Percentiles rank a stretch among this genome's conserved stretches.
phyloP scores from a whole-genome alignment of 352 stramenopile species.

The Pythium myriotylum region DNA sequence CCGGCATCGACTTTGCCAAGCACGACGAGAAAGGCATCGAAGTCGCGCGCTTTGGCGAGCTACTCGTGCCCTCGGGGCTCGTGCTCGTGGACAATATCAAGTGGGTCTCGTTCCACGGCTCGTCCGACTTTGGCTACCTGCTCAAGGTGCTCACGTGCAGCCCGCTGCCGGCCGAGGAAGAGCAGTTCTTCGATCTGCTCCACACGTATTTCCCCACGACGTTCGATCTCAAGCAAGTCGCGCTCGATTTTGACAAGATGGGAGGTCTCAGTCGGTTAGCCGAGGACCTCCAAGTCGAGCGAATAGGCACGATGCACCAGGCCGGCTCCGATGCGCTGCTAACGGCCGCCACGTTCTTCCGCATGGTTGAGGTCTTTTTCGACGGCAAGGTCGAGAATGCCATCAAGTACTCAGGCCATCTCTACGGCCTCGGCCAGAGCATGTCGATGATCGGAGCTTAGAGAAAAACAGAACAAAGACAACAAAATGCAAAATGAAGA shows the following conservation, averaged over 20 bases:
- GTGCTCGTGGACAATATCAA: constrained; percentile 98
- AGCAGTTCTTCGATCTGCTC: constrained; percentile 97
- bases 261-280: constrained; percentile 96
- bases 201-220: constrained; percentile 98
- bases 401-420: constrained; percentile 82
- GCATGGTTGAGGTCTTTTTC: constrained; percentile 90
- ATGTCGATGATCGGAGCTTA: constrained; percentile 30
- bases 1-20: constrained; percentile 97
- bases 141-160: constrained; percentile 95
- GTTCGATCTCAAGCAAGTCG: constrained; percentile 99
- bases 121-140: constrained; percentile 99
- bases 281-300: constrained; percentile 96
- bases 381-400: constrained; percentile 85
- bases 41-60: constrained; percentile 96
- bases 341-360: constrained; percentile 94
- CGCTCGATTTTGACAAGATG: constrained; percentile 97
- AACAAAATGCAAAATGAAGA: background rate
- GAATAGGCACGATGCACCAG: constrained; percentile 99
- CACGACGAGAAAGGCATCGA: constrained; percentile 97
- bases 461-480: constrained; percentile 1
- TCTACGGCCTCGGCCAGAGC: constrained; percentile 85
- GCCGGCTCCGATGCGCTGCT: constrained; percentile 97
- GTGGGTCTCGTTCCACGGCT: constrained; percentile 99
- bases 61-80: constrained; percentile 97
- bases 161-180: constrained; percentile 87